phyloP scores from a whole-genome alignment of 2,329 filamentous ascomycete genomes.

The Aspergillus arachidicola region DNA sequence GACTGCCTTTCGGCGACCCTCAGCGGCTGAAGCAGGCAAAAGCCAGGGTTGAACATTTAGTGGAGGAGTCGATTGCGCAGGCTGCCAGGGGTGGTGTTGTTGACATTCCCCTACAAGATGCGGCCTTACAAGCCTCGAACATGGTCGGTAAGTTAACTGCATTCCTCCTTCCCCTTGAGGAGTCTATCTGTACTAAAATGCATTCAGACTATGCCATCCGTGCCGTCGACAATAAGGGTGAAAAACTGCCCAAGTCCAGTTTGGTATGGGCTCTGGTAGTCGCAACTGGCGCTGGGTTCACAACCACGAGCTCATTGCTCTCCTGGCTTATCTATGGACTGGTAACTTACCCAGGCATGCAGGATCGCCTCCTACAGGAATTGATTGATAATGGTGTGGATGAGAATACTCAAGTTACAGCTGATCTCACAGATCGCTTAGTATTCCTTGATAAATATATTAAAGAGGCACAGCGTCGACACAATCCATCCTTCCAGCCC shows the following conservation, averaged over 20 bases:
- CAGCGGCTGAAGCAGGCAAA: conserved; percentile 37
- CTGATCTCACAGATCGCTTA: conserved; percentile 53
- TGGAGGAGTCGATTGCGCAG: conserved; percentile 25
- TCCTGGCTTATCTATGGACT: conserved; percentile 62
- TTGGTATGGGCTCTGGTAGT: conserved; percentile 52
- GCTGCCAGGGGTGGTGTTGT: conserved; percentile 25
- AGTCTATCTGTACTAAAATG: too few relatives aligned
- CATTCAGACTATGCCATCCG: conserved; percentile 39
- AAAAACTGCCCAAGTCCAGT: conserved; percentile 53
- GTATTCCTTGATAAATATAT: conserved; percentile 48
- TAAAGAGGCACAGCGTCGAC: conserved; percentile 63
- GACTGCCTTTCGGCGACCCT: conserved; percentile 61
- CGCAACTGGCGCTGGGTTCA: conserved; percentile 61
- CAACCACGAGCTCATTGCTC: conserved; percentile 60
- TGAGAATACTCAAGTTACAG: conserved; percentile 49
- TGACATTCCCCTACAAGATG: conserved; percentile 43
- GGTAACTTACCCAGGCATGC: conserved; percentile 57
- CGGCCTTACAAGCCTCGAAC: conserved; percentile 43
- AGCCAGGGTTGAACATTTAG: conserved; percentile 22
- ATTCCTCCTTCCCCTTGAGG: too few relatives aligned
- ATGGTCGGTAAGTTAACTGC: conserved; percentile 42
- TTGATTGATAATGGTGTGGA: conserved; percentile 54
- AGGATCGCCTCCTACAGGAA: conserved; percentile 61
- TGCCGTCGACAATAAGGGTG: conserved; percentile 57
- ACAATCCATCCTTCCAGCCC: conserved; percentile 65